Conservation (phyloP, 345 rosid species). For the Arabidopsis suecica region DNA sequence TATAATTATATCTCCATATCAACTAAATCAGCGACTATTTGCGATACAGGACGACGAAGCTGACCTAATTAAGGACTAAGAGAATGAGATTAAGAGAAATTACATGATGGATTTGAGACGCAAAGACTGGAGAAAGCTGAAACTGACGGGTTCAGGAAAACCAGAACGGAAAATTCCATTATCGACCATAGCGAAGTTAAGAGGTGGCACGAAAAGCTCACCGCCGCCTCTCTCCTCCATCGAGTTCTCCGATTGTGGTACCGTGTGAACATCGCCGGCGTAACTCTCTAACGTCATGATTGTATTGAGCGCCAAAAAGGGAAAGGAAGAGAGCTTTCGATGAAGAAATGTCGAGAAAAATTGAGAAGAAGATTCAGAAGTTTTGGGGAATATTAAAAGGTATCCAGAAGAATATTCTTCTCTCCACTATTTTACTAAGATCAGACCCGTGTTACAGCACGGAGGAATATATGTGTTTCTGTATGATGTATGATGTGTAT, state of each 20-base stretch:
- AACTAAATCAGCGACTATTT: neutral
- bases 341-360: no score
- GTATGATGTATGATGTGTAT: no score
- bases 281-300: conserved; percentile 42
- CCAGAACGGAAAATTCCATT: conserved; percentile 75
- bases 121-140: conserved; percentile 64
- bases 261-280: conserved; percentile 45
- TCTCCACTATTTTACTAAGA: no score
- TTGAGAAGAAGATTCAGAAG: neutral
- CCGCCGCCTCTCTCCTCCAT: conserved; percentile 50
- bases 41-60: neutral
- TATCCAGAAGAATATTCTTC: conserved; percentile 8
- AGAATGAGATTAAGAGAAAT: conserved; percentile 11
- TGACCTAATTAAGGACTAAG: neutral
- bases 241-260: conserved; percentile 42
- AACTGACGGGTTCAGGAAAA: conserved; percentile 71
- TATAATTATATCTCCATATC: no score
- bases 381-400: conserved; percentile 13
- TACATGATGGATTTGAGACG: conserved; percentile 76
- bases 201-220: conserved; percentile 67
- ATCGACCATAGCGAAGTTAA: conserved; percentile 76
- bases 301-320: neutral
- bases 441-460: no score
- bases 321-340: conserved; percentile 6
- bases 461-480: no score